phyloP scores from a whole-genome alignment of 495 filamentous ascomycete genomes.

The Daldinia loculata region DNA sequence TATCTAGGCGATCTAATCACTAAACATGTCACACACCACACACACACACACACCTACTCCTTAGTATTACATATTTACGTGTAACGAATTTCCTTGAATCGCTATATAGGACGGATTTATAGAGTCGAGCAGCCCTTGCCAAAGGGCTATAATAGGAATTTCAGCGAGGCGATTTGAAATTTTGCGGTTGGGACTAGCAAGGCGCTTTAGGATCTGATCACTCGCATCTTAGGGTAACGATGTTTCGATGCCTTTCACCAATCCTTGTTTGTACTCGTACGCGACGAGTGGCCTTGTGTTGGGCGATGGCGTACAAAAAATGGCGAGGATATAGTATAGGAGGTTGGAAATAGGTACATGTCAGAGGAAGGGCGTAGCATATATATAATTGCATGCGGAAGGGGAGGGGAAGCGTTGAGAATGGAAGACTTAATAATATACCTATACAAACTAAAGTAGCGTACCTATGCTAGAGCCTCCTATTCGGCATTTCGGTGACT shows the following conservation, averaged over 20 bases:
- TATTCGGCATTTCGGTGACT: slow-evolving; percentile 9
- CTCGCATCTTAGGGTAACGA: slow-evolving; percentile 31
- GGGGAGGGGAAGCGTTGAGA: slow-evolving; percentile 8
- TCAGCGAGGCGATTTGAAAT: slow-evolving; percentile 38
- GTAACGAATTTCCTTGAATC: slow-evolving; percentile 44
- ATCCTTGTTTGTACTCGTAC: slow-evolving; percentile 35
- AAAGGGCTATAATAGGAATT: slow-evolving; percentile 30
- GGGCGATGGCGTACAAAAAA: slow-evolving; percentile 51
- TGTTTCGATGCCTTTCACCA: slow-evolving; percentile 26
- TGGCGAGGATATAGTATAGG: slow-evolving; percentile 24
- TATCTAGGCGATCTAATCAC: slow-evolving; percentile 26
- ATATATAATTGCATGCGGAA: slow-evolving; percentile 31
- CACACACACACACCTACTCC: background rate
- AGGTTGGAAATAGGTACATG: slow-evolving; percentile 26
- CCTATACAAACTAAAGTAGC: too few relatives aligned
- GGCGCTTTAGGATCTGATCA: slow-evolving; percentile 40
- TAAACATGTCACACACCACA: background rate
- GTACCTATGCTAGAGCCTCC: too few relatives aligned
- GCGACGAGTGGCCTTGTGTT: slow-evolving; percentile 21
- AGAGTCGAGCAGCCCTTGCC: slow-evolving; percentile 25
- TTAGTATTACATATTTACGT: slow-evolving; percentile 31
- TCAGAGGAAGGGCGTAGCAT: slow-evolving; percentile 33
- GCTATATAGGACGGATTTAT: slow-evolving; percentile 42
- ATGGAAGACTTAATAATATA: slow-evolving; percentile 37
- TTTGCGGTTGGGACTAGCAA: slow-evolving; percentile 39